phyloP scores from a whole-genome alignment of 768 basidiomycete genomes.

The Hemileccinum rubropunctum region DNA sequence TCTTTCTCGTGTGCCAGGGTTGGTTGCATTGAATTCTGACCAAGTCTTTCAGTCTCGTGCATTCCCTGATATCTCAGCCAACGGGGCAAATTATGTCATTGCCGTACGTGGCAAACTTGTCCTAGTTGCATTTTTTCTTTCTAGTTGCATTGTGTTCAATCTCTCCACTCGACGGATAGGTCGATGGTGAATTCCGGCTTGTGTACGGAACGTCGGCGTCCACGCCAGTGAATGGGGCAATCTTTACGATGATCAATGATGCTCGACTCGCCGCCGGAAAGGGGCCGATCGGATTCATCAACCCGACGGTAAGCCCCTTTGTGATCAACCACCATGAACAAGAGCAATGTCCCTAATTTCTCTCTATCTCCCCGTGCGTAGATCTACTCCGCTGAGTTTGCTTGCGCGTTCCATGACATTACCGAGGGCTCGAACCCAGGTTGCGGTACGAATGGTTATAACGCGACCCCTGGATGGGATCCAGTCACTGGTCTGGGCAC shows the following conservation, averaged over 20 bases:
- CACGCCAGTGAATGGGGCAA: conserved; percentile 31
- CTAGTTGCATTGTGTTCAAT: background rate
- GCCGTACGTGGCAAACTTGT: conserved; percentile 15
- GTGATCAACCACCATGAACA: background rate
- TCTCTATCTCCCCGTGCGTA: conserved; percentile 10
- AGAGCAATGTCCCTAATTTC: background rate
- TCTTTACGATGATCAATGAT: conserved; percentile 40
- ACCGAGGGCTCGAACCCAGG: conserved; percentile 43
- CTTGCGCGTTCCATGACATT: conserved; percentile 46
- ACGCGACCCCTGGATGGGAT: conserved; percentile 16
- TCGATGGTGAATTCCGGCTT: conserved; percentile 22
- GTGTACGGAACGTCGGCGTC: conserved; percentile 34
- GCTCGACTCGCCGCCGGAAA: conserved; percentile 33
- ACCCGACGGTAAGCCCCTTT: conserved; percentile 34
- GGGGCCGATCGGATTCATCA: conserved; percentile 39
- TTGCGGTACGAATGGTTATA: conserved; percentile 41
- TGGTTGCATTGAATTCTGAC: no score
- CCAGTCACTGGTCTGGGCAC: no score
- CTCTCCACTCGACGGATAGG: conserved; percentile 1
- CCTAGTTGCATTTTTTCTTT: no score
- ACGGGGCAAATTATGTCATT: conserved; percentile 33
- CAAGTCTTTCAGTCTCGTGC: conserved; percentile 28
- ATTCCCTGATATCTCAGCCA: conserved; percentile 37
- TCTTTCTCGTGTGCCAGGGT: background rate
- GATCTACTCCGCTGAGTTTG: conserved; percentile 44